Conservation (phyloP, 192 early-diverging fungal genomes). For the Entomortierella parvispora region DNA sequence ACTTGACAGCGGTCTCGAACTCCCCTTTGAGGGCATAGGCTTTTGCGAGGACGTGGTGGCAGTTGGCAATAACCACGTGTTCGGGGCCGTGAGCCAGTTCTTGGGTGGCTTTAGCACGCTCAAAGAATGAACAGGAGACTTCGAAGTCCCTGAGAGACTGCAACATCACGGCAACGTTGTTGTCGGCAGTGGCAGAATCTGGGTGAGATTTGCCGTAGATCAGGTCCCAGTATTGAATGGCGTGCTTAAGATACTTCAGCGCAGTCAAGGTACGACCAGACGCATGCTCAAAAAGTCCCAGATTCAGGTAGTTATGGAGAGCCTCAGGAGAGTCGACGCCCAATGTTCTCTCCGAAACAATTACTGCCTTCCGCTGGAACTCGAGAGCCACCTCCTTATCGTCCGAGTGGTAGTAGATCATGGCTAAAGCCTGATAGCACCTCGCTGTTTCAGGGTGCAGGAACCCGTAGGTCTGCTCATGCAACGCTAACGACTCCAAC, state of each 20-base stretch:
- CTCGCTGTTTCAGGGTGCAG: slow-evolving; percentile 91
- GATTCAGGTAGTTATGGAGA: slow-evolving; percentile 88
- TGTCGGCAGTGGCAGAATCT: slow-evolving; percentile 86
- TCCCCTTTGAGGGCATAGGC: slow-evolving; percentile 76
- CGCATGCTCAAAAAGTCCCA: slow-evolving; percentile 91
- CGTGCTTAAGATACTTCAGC: slow-evolving; percentile 84
- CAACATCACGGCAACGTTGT: slow-evolving; percentile 80
- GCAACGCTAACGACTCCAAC: slow-evolving; percentile 83
- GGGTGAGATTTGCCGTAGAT: slow-evolving; percentile 81
- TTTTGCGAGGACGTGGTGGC: slow-evolving; percentile 82
- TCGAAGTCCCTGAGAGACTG: slow-evolving; percentile 73
- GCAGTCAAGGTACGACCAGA: slow-evolving; percentile 76
- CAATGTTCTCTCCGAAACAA: slow-evolving; percentile 84
- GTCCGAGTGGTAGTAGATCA: slow-evolving; percentile 80
- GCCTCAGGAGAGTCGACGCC: slow-evolving; percentile 92
- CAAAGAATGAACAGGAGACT: slow-evolving; percentile 73
- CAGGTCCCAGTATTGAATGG: slow-evolving; percentile 83
- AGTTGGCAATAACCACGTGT: slow-evolving; percentile 58
- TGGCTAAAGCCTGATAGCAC: slow-evolving; percentile 83
- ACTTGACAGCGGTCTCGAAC: slow-evolving; percentile 77
- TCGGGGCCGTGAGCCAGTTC: slow-evolving; percentile 73
- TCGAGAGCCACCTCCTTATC: slow-evolving; percentile 73
- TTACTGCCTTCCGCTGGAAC: slow-evolving; percentile 81
- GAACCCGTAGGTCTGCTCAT: slow-evolving; percentile 95
- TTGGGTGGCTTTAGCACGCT: slow-evolving; percentile 75